These are phyloP conservation scores for Bipolaris zeicola DNA, from an alignment of 2,329 filamentous ascomycete species.

Conservation along the genomic window DNA sequence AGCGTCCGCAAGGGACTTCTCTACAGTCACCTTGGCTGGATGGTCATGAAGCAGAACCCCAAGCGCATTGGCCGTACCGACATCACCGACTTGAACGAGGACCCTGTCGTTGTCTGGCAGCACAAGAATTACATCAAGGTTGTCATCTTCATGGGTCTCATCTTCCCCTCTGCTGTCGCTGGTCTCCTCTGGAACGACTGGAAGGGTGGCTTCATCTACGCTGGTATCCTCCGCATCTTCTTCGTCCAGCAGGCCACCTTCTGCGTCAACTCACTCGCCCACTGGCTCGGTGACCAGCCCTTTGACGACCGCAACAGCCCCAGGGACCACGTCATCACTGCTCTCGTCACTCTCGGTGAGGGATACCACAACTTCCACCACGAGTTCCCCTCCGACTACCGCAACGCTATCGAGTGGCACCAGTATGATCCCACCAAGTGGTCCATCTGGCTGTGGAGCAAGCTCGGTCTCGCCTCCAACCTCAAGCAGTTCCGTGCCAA, in stretches of 20 bases:
- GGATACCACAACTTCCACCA: constrained; percentile 55
- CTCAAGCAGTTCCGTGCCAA: constrained; percentile 54
- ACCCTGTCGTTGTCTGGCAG: constrained; percentile 57
- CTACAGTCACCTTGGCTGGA: constrained; percentile 60
- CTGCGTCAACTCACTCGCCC: constrained; percentile 61
- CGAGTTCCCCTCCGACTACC: constrained; percentile 54
- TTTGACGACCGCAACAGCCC: constrained; percentile 54
- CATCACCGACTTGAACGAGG: constrained; percentile 59
- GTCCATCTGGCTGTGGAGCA: constrained; percentile 52
- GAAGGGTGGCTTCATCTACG: constrained; percentile 58
- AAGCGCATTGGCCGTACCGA: constrained; percentile 59
- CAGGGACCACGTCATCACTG: constrained; percentile 52
- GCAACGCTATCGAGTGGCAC: constrained; percentile 51
- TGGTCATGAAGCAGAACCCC: constrained; percentile 62
- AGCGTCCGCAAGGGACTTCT: constrained; percentile 58
- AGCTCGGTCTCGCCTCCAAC: constrained; percentile 51
- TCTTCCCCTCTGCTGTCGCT: constrained; percentile 56
- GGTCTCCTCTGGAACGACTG: constrained; percentile 58
- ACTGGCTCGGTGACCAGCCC: constrained; percentile 58
- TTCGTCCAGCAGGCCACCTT: constrained; percentile 61
- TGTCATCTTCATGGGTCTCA: constrained; percentile 55
- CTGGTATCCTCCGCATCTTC: constrained; percentile 59
- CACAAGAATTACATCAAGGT: constrained; percentile 57
- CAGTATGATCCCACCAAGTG: constrained; percentile 54
- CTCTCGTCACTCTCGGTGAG: constrained; percentile 52